Evolutionary conservation across 495 filamentous ascomycete genomes (phyloP), one percentile per base, ranked within the genome.

Genomic region (Aspergillus homomorphus): DNA sequence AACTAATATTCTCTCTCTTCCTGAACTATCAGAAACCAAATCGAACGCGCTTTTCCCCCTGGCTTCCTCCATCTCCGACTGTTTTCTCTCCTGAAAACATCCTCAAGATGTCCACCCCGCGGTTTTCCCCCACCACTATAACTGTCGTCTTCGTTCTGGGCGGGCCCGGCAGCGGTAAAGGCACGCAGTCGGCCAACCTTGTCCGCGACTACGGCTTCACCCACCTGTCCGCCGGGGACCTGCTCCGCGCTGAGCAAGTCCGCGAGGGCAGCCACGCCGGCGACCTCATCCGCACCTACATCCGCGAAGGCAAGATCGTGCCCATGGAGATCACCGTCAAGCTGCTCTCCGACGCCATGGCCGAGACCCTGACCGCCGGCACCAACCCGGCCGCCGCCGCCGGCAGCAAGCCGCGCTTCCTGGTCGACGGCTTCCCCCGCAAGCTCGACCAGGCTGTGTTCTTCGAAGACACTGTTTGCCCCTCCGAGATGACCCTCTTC

Each of bases 281-380:
- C 67, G 81, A 87, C 30, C 80, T 98, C 73, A 98, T 98, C 82
- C 86, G 86, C 58, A 77, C 84, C 48, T 91, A 92, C 78, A 98
- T 98, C 80, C 84, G 84, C 41, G 87, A 98, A 69, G 94, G 94
- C 59, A 87, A 84, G 63, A 98, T 98, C 73, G 94, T 98, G 61
- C 94, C 94, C 10, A 96, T 96, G 93, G 93, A 98, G 68, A 91
- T 98, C 20, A 98, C 94, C n/a, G 87, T 98, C 41, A 86, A 88
- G 24, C 72, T 98, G 16, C 82, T 98, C 3, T 94, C 96, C 72
- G 92, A 96, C 69, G 89, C 92, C 8, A 97, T 98, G 89, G 83
- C 78, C 54, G 84, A 83, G 4, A 74, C 76, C 0, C 80, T 92
- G 10, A 56, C 70, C 24, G 30, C 52, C 45, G 10, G 24, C 24